Evolutionary conservation across 345 rosid species (phyloP).

Genomic region (Limnanthes douglasii): DNA sequence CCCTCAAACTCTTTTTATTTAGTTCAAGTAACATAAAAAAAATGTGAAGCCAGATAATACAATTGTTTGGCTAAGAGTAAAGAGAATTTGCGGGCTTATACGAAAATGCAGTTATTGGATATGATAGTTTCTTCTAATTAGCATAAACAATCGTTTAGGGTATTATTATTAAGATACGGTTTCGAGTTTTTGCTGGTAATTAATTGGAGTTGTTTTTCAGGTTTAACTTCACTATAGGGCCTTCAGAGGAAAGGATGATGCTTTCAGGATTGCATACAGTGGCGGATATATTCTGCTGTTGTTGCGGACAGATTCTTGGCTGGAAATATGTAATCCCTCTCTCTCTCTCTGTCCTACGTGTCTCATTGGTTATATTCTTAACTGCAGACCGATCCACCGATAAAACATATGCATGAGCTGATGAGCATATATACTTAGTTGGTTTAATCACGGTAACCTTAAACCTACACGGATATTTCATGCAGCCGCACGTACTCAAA

Average conservation of each 20-base stretch:
- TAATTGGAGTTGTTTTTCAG: slow-evolving; percentile 19
- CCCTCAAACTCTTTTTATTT: too few relatives aligned
- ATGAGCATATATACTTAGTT: too few relatives aligned
- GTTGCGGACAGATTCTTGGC: slow-evolving; percentile 79
- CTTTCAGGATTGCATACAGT: slow-evolving; percentile 75
- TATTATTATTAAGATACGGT: not conserved
- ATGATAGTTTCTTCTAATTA: not conserved
- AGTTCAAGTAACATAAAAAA: not conserved
- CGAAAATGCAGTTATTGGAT: not conserved
- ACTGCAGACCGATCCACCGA: too few relatives aligned
- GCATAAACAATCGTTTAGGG: not conserved
- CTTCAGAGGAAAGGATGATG: slow-evolving; percentile 65
- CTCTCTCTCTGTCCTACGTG: not conserved
- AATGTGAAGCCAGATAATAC: not conserved
- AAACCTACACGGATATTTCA: too few relatives aligned
- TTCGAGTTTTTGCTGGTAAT: not conserved
- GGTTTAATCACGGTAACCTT: too few relatives aligned
- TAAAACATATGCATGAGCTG: too few relatives aligned
- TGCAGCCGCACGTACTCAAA: too few relatives aligned
- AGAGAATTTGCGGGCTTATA: not conserved
- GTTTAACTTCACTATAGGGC: slow-evolving; percentile 55
- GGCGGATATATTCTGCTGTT: slow-evolving; percentile 77
- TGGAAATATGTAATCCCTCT: slow-evolving; percentile 72
- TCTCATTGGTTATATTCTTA: not conserved
- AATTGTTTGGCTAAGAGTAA: not conserved